A percentile compares a stretch with the other conserved stretches of the same genome.
These are phyloP conservation scores for Alnus rubra DNA, from an alignment of 306 rosid species.

Conservation along the genomic window DNA sequence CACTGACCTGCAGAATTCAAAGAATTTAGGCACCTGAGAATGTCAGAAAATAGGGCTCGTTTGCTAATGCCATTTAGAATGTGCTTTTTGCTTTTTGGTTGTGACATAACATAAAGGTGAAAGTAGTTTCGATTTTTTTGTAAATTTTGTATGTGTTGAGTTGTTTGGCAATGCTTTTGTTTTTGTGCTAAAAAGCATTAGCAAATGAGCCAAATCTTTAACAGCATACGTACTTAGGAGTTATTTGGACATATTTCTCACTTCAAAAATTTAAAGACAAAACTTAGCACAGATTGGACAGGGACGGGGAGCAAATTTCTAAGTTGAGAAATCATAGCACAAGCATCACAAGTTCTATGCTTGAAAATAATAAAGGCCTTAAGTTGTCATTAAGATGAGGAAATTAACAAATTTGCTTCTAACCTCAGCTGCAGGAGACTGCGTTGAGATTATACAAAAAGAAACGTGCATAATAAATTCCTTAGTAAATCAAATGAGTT, in stretches of 20 bases:
- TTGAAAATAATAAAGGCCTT: not conserved
- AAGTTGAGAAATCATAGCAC: not conserved
- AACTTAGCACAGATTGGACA: not conserved
- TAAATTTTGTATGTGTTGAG: too few relatives aligned
- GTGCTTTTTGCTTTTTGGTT: too few relatives aligned
- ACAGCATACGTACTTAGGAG: constrained; percentile 8
- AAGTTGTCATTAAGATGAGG: not conserved
- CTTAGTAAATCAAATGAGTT: not conserved
- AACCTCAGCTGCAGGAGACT: not conserved
- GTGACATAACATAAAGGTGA: too few relatives aligned
- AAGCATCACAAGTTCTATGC: not conserved
- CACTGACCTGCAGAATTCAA: constrained; percentile 67
- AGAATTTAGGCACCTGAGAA: constrained; percentile 13
- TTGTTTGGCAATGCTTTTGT: too few relatives aligned
- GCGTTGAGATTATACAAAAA: not conserved
- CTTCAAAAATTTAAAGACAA: not conserved
- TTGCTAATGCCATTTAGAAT: too few relatives aligned
- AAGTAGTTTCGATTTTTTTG: too few relatives aligned
- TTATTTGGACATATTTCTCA: constrained; percentile 9
- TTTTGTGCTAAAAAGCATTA: too few relatives aligned
- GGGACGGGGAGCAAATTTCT: not conserved
- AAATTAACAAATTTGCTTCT: not conserved
- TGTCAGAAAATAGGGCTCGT: too few relatives aligned
- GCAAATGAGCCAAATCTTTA: not conserved
- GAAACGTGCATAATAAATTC: not conserved